Conservation (phyloP, 345 rosid species). For the Nephelium lappaceum region DNA sequence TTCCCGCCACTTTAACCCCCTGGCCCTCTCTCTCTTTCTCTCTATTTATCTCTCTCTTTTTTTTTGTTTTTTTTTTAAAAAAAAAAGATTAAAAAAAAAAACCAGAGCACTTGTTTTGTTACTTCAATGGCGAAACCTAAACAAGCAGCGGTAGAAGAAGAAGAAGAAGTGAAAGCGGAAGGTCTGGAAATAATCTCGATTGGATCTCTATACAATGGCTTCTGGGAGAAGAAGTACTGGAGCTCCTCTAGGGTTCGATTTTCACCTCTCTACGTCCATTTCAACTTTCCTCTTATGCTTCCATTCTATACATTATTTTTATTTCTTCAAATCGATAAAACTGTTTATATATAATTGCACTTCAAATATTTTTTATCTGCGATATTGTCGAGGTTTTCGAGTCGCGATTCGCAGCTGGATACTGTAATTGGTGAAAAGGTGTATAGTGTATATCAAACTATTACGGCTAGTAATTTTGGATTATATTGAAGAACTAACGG, state of each 20-base stretch:
- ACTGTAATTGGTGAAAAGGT: not conserved
- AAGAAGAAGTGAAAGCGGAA: constrained; percentile 38
- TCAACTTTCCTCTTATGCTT: not conserved
- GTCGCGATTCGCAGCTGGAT: not conserved
- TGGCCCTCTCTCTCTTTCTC: not conserved
- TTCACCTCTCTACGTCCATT: not conserved
- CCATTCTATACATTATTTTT: not conserved
- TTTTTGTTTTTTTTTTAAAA: not conserved
- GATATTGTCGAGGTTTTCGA: not conserved
- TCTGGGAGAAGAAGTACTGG: constrained; percentile 95
- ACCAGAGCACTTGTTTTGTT: not conserved
- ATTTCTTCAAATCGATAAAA: not conserved
- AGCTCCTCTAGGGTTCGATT: constrained; percentile 89
- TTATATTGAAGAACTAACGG: not conserved
- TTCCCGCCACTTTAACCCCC: not conserved
- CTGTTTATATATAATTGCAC: too few relatives aligned
- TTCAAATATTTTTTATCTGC: not conserved
- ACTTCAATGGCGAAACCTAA: constrained; percentile 47
- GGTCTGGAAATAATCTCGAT: constrained; percentile 76
- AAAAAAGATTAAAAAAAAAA: not conserved
- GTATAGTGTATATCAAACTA: not conserved
- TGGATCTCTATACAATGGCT: constrained; percentile 71
- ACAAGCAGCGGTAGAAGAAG: constrained; percentile 25
- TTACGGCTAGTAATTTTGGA: not conserved
- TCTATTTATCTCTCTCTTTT: constrained; percentile 12